Evolutionary conservation across 805 yeast genomes (phyloP), one percentile per base, ranked within the genome.

Genomic region (Kodamaea kaohsiungensis): DNA sequence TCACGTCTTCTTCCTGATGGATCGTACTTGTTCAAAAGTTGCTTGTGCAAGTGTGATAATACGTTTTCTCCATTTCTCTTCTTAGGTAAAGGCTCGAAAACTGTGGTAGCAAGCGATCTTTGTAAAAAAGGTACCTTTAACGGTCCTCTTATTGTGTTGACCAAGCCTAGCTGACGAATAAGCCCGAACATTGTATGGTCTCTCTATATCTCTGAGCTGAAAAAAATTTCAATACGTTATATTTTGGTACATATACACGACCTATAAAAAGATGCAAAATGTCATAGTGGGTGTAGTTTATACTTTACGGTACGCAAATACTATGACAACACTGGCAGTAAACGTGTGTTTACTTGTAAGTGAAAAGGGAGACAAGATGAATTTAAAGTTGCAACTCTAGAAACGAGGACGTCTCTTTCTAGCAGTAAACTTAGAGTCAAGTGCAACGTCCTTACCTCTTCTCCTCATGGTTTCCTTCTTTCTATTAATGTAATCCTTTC

Each of bases 381-480:
- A n/a, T n/a, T n/a, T n/a, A n/a, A n/a, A n/a, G n/a, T 37, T 9
- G 7, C 40, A 37, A 27, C 3, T 12, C 51, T 62, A 76, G 58
- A 76, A 76, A 49, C 78, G 66, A 27, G 78, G 71, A 52, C 77
- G 67, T 75, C 81, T 75, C 66, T 74, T 72, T 75, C 99, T 84
- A 49, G 96, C 98, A 2, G 98, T 89, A 71, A 87, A 93, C 69
- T 88, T 89, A 55, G 96, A 89, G 69, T 95, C 99, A 57, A 78
- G 79, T 2, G 98, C 97, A 5, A 93, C 98, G 42, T 75, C 71
- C 68, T 88, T 88, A 46, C 99, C 99, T 66, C 98, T 84, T 70
- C 88, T 89, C 66, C 87, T 87, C 93, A 88, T 91, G 53, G 92
- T 77, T 53, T 89, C 97, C 78, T 95, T 95, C 88, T 95, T 95